phyloP scores from a whole-genome alignment of 345 rosid species.

The Kandelia obovata region DNA sequence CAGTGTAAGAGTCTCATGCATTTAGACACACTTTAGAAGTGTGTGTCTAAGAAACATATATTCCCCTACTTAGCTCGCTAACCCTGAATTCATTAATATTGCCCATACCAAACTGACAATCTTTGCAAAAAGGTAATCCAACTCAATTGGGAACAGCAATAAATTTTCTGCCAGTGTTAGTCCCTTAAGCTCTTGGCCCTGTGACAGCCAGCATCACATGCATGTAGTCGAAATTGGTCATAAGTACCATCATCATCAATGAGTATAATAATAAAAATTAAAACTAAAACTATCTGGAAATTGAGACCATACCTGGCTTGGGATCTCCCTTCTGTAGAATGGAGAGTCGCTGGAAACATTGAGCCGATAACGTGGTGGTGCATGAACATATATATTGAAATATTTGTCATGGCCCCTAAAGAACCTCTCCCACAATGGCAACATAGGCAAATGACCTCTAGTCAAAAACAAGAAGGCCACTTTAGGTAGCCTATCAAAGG shows the following conservation, averaged over 20 bases:
- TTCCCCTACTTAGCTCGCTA: no score
- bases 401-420: constrained; percentile 57
- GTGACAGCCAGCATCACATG: no score
- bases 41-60: no score
- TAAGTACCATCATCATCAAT: not conserved
- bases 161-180: no score
- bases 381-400: constrained; percentile 65
- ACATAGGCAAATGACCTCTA: constrained; percentile 82
- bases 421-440: constrained; percentile 91
- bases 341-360: constrained; percentile 57
- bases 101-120: no score
- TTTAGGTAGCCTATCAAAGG: constrained; percentile 64
- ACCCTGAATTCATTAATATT: no score
- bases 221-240: not conserved
- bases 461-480: constrained; percentile 89
- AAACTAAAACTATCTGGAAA: no score
- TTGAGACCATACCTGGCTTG: constrained; percentile 53
- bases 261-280: not conserved
- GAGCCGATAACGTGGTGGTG: constrained; percentile 46
- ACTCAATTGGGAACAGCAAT: no score
- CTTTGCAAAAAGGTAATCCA: no score
- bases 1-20: no score
- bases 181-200: no score
- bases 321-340: constrained; percentile 66
- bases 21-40: no score